phyloP scores from a whole-genome alignment of 2,329 filamentous ascomycete species.

The Diaporthe batatas region DNA sequence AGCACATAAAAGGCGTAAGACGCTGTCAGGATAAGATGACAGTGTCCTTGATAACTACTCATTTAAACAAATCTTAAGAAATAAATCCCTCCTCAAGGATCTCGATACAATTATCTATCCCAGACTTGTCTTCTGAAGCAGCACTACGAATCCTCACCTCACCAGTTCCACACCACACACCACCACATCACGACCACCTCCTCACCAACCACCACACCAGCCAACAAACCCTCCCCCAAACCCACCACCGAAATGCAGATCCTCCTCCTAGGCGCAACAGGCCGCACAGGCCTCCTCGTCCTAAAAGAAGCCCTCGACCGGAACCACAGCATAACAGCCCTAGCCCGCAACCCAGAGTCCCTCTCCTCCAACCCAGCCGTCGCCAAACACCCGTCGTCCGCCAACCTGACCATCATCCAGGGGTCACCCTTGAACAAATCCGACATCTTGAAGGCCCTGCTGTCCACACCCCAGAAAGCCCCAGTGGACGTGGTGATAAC shows the following conservation, averaged over 20 bases:
- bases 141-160: too few relatives aligned
- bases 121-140: not conserved
- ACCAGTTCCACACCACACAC: not conserved
- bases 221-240: not conserved
- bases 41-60: not conserved
- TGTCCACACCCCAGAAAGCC: constrained; percentile 39
- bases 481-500: constrained; percentile 51
- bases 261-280: constrained; percentile 59
- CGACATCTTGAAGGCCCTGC: constrained; percentile 51
- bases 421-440: constrained; percentile 53
- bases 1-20: not conserved
- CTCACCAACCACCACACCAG: not conserved
- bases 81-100: too few relatives aligned
- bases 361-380: constrained; percentile 45
- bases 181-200: not conserved
- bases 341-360: constrained; percentile 52
- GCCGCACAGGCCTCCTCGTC: constrained; percentile 58
- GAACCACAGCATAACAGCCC: constrained; percentile 54
- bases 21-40: not conserved
- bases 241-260: constrained; percentile 51
- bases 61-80: not conserved
- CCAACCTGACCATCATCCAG: constrained; percentile 47
- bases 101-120: not conserved
- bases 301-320: constrained; percentile 55
- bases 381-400: constrained; percentile 14